These are phyloP conservation scores for Suillus discolor DNA, from an alignment of 768 basidiomycete genomes.

Conservation along the genomic window DNA sequence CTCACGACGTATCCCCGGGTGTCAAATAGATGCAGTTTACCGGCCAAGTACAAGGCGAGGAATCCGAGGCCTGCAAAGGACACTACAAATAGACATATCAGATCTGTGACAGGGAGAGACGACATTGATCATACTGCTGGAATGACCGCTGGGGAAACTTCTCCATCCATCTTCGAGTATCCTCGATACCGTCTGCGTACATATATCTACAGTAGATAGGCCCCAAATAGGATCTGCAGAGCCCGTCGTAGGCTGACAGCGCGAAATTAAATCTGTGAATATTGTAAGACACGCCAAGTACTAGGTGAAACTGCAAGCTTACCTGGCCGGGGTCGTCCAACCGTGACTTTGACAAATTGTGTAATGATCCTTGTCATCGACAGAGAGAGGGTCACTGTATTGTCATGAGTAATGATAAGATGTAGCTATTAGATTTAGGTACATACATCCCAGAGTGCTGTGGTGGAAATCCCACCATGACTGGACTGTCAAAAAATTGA, in stretches of 20 bases:
- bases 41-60: slow-evolving; percentile 84
- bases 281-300: not conserved
- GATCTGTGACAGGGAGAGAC: not conserved
- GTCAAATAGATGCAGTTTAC: slow-evolving; percentile 91
- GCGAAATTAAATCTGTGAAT: slow-evolving; percentile 28
- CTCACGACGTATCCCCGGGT: slow-evolving; percentile 69
- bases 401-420: not conserved
- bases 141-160: slow-evolving; percentile 91
- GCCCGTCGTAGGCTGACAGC: slow-evolving; percentile 66
- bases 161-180: slow-evolving; percentile 82
- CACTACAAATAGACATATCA: slow-evolving; percentile 44
- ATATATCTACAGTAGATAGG: slow-evolving; percentile 70
- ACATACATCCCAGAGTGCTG: slow-evolving; percentile 39
- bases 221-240: slow-evolving; percentile 70
- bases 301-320: slow-evolving; percentile 9
- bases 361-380: slow-evolving; percentile 78
- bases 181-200: slow-evolving; percentile 63
- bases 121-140: slow-evolving; percentile 60
- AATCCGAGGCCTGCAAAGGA: slow-evolving; percentile 94
- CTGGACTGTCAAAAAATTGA: slow-evolving; percentile 72
- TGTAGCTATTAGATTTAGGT: not conserved
- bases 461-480: slow-evolving; percentile 91
- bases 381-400: slow-evolving; percentile 67
- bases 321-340: slow-evolving; percentile 90
- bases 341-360: slow-evolving; percentile 79